phyloP scores from a whole-genome alignment of 1,284 basidiomycete genomes.

The Hymenochaete sp. region DNA sequence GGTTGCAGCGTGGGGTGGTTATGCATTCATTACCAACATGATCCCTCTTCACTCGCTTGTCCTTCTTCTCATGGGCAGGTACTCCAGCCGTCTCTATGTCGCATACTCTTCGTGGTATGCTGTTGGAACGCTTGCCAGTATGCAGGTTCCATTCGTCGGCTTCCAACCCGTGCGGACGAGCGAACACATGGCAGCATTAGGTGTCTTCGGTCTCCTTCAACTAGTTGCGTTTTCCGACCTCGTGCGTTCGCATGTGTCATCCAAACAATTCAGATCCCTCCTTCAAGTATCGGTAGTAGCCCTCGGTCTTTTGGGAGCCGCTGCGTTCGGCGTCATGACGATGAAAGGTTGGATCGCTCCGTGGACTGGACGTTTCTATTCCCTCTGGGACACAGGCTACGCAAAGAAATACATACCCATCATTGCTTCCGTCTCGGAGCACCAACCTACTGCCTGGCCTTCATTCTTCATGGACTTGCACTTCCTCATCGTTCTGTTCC shows the following conservation, averaged over 20 bases:
- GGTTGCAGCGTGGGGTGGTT: conserved; percentile 99
- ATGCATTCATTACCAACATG: conserved; percentile 99
- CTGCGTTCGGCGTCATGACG: conserved; percentile 72
- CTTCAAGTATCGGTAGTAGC: conserved; percentile 63
- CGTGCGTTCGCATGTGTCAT: conserved; percentile 82
- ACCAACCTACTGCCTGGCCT: conserved; percentile 99
- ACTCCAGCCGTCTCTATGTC: conserved; percentile 86
- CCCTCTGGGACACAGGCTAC: conserved; percentile 98
- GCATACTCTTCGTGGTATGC: conserved; percentile 98
- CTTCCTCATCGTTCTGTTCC: conserved; percentile 97
- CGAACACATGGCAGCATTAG: conserved; percentile 98
- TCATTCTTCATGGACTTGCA: conserved; percentile 99
- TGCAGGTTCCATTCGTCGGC: conserved; percentile 99
- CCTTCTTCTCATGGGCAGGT: conserved; percentile 96
- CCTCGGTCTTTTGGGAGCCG: conserved; percentile 65
- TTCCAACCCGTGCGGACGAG: conserved; percentile 98
- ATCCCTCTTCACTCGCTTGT: conserved; percentile 93
- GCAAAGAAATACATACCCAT: conserved; percentile 98
- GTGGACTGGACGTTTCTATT: conserved; percentile 99
- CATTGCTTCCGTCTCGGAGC: conserved; percentile 99
- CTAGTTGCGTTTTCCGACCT: conserved; percentile 92
- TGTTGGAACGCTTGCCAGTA: conserved; percentile 92
- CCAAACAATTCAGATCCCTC: conserved; percentile 87
- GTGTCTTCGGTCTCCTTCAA: conserved; percentile 94
- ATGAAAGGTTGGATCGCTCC: conserved; percentile 96